Conservation (phyloP, 2,329 filamentous ascomycete genomes). For the Fusarium sp. region DNA sequence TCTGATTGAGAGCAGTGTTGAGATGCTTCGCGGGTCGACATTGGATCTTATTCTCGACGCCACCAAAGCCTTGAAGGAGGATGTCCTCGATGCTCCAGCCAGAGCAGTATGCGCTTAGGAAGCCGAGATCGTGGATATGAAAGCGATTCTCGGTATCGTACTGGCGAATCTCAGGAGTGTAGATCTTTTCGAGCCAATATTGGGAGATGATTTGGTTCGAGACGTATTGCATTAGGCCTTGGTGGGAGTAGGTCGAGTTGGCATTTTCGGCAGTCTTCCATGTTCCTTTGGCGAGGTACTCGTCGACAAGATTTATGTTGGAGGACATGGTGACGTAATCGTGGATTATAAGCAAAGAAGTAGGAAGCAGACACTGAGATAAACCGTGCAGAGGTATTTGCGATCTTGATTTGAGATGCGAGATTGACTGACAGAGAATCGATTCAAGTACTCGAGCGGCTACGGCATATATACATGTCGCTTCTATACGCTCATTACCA, state of each 20-base stretch:
- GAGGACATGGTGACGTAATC: conserved; percentile 11
- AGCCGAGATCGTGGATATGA: conserved; percentile 43
- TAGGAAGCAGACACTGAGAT: neutral
- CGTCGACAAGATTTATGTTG: conserved; percentile 35
- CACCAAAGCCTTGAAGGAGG: conserved; percentile 41
- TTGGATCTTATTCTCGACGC: conserved; percentile 44
- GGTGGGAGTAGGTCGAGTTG: conserved; percentile 44
- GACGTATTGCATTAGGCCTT: conserved; percentile 43
- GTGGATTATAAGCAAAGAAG: too few species aligned
- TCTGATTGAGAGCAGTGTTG: conserved; percentile 43
- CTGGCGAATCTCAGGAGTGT: conserved; percentile 35
- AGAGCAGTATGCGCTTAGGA: conserved; percentile 43
- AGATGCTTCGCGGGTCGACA: conserved; percentile 42
- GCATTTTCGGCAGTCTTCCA: conserved; percentile 43
- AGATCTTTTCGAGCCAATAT: conserved; percentile 43
- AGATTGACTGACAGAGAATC: neutral
- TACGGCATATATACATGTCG: neutral
- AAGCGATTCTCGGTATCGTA: conserved; percentile 39
- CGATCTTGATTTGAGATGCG: neutral
- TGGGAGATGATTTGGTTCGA: conserved; percentile 43
- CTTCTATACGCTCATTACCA: neutral
- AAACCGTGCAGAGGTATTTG: fast-evolving
- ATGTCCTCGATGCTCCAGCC: conserved; percentile 44
- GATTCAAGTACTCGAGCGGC: fast-evolving
- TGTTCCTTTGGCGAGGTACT: conserved; percentile 39